Conservation (phyloP, 2,329 filamentous ascomycete species). For the Fusarium sarcochroum region DNA sequence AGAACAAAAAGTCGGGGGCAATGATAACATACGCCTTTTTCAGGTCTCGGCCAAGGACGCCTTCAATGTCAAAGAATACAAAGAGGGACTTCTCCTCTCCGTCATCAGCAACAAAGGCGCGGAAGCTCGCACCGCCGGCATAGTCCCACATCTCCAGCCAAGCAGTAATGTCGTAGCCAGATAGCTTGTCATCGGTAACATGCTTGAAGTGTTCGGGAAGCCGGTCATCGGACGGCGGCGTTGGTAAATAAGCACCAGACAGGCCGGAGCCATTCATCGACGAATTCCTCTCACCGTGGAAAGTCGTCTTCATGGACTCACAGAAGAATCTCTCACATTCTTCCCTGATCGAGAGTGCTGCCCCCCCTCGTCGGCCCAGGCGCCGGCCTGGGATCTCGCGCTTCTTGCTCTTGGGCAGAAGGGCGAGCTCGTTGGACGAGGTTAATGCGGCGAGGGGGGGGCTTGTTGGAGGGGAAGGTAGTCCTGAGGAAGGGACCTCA, state of each 20-base stretch:
- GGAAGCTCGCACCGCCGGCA: slow-evolving; percentile 84
- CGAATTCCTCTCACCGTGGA: slow-evolving; percentile 94
- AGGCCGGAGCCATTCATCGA: slow-evolving; percentile 85
- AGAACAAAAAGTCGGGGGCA: not conserved
- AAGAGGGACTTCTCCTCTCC: slow-evolving; percentile 82
- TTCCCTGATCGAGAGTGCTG: slow-evolving; percentile 96
- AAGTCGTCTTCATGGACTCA: slow-evolving; percentile 92
- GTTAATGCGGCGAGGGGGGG: slow-evolving; percentile 87
- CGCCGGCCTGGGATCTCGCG: slow-evolving; percentile 58
- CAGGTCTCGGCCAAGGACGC: slow-evolving; percentile 79
- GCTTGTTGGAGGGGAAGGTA: slow-evolving; percentile 88
- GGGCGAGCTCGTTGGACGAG: slow-evolving; percentile 75
- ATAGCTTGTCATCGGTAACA: slow-evolving; percentile 47
- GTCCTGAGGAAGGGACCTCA: slow-evolving; percentile 89
- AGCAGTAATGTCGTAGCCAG: slow-evolving; percentile 63
- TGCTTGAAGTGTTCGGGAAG: slow-evolving; percentile 55
- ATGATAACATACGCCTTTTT: slow-evolving; percentile 82
- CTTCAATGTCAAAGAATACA: slow-evolving; percentile 83
- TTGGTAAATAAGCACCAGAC: slow-evolving; percentile 77
- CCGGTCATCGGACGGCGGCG: slow-evolving; percentile 67
- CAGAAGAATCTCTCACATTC: slow-evolving; percentile 99
- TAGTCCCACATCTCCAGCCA: slow-evolving; percentile 91
- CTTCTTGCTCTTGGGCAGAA: slow-evolving; percentile 70
- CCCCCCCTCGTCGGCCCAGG: slow-evolving; percentile 82
- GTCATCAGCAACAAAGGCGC: slow-evolving; percentile 84